Conservation (phyloP, 1,139 yeast genomes). For the Pichia sp. region DNA sequence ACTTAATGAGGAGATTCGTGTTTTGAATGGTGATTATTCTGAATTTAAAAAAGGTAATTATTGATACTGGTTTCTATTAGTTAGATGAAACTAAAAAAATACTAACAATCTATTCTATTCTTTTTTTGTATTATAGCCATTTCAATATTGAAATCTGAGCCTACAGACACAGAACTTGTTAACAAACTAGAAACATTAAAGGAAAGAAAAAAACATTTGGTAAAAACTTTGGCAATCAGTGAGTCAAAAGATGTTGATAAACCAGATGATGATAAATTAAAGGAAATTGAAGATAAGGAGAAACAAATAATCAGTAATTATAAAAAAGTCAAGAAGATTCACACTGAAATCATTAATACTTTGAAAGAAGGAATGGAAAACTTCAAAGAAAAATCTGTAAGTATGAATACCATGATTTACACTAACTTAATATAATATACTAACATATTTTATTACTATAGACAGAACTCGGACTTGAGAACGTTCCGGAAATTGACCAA, state of each 20-base stretch:
- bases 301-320: background rate
- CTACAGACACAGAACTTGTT: slow-evolving; percentile 1
- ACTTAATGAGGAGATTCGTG: slow-evolving; percentile 10
- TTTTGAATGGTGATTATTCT: slow-evolving; percentile 8
- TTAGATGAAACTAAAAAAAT: background rate
- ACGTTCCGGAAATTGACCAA: background rate
- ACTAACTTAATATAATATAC: background rate
- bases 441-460: background rate
- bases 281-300: background rate
- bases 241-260: background rate
- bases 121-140: background rate
- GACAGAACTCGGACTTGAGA: slow-evolving; percentile 8
- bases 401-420: background rate
- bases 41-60: slow-evolving; percentile 11
- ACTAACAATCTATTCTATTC: background rate
- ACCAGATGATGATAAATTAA: background rate
- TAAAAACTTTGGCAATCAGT: background rate
- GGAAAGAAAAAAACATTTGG: background rate
- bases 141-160: slow-evolving; percentile 1
- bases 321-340: slow-evolving; percentile 6
- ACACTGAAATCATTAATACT: slow-evolving; percentile 2
- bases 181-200: background rate
- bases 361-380: slow-evolving; percentile 9
- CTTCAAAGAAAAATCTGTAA: slow-evolving; percentile 5
- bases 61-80: background rate